Base-by-base conservation (phyloP, 441 rosid species). In the Syzygium malaccense region DNA sequence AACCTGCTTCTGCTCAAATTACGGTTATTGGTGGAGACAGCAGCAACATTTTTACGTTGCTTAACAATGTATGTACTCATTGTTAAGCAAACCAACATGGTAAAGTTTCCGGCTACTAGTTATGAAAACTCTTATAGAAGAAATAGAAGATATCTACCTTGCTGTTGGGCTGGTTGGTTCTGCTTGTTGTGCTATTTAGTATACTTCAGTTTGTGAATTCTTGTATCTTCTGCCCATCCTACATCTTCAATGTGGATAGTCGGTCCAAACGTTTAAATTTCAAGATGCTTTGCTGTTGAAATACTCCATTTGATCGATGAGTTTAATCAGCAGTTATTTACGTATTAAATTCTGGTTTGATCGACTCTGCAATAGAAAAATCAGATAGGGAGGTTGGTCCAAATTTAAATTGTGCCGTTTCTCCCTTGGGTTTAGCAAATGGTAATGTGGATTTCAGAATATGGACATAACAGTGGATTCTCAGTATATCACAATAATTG, bases 11-110 rank as follows among this genome's bases (percentile, higher is more conserved):
- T 93, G 86, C 97, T 97, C 33, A 90, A 92, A 89, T 87, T 96
- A 90, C 95, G 99, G 83, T 92, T 98, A 64, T n/a, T 96, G 89
- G 96, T 95, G 91, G 99, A 97, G 96, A 94, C 95, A 30, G 92
- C 91, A 6, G 99, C 99, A 86, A 97, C 99, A 30, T 80, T 97
- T 86, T 88, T 92, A 51, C 98, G 98, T 48, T 98, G 99, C 90
- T 75, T 95, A 62, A 94, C 95, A 80, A 87, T 98, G 95, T 97
- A 92, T 91, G 86, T 92, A 90, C 97, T 97, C 90, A 92, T 98
- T 88, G 94, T 92, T 90, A 92, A 91, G 89, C 94, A 90, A 86
- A 91, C 93, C 55, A 91, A 89, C 91, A 94, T 94, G 99, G 99
- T 98, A 95, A 91, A 87, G 14, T 33, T 87, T 90, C 90, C 84